Evolutionary conservation across 2,329 filamentous ascomycete species (phyloP), one percentile per base, ranked within the genome.

Genomic region (Fusarium citri): DNA sequence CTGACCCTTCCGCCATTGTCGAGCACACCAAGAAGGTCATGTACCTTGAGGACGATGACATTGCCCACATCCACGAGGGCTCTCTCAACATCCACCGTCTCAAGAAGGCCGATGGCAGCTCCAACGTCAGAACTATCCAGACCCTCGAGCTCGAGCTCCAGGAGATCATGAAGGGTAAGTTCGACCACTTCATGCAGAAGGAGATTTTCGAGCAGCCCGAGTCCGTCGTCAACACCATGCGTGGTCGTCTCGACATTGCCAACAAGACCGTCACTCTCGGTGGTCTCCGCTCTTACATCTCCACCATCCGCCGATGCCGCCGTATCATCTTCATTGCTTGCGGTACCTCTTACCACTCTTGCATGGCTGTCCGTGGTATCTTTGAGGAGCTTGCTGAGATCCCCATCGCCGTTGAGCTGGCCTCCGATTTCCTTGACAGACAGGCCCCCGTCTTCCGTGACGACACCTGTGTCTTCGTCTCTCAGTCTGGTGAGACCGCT

Each of bases 121-220:
- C 94, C 83, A 98, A 98, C 80, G 94, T 98, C 76, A 94, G 96
- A 81, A 94, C 93, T 76, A 99, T 99, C 81, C 96, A 99, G 88
- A 99, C 96, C 59, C 89, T 99, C 59, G 96, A 99, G 87, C 92
- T 99, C 53, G 94, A 99, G 87, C 91, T 99, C 72, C 96, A 99
- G 86, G 94, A 99, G 87, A 99, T 99, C 84, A 99, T 99, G 96
- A 99, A 99, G 91, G 96, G 96, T 83, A 97, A 96, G 81, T 99
- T 98, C 83, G 96, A 99, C 82, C 96, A 99, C 86, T 99, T 98
- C 88, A 99, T 99, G 96, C 96, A 99, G 83, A 99, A 99, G 90
- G 96, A 99, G 83, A 99, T 99, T 78, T 99, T 99, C 82, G 96
- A 99, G 88, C 96, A 99, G 87, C 96, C 96, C 78, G 96, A 99